These are phyloP conservation scores for Hansenula sp. DNA, from an alignment of 1,139 yeast genomes.

Conservation along the genomic window DNA sequence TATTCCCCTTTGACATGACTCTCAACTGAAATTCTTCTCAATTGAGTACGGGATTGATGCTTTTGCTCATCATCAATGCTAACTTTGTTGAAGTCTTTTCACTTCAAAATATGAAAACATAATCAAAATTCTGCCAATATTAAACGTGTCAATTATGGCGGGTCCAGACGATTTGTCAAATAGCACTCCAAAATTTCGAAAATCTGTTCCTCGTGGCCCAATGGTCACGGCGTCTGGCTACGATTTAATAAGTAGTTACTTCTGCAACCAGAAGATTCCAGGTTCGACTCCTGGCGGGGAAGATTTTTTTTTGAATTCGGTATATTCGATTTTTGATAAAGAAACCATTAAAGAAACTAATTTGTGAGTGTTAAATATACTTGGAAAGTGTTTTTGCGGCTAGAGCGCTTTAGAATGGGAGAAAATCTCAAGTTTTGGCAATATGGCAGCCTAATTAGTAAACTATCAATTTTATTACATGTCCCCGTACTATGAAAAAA, in stretches of 20 bases:
- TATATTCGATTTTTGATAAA: too few relatives aligned
- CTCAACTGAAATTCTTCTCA: not conserved
- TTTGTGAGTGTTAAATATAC: too few relatives aligned
- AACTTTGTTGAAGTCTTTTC: too few relatives aligned
- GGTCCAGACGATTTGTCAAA: not conserved
- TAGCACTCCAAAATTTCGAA: not conserved
- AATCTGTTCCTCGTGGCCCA: constrained; percentile 77
- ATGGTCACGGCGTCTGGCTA: constrained; percentile 93
- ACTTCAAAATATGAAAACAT: not conserved
- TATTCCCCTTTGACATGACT: not conserved
- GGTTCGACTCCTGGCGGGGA: constrained; percentile 97
- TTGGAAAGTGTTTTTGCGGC: too few relatives aligned
- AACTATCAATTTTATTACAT: too few relatives aligned
- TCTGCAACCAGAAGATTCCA: constrained; percentile 86
- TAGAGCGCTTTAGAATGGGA: too few relatives aligned
- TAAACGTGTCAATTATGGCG: not conserved
- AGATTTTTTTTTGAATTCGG: constrained; percentile 39
- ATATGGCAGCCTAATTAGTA: too few relatives aligned
- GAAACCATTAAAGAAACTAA: too few relatives aligned
- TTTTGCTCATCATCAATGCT: too few relatives aligned
- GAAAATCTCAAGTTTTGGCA: too few relatives aligned
- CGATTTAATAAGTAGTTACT: constrained; percentile 46
- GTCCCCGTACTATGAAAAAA: too few relatives aligned
- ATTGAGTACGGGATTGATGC: not conserved
- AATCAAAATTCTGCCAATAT: not conserved